Base-by-base conservation (phyloP, 2,329 filamentous ascomycete genomes). In the Xylaria digitata region DNA sequence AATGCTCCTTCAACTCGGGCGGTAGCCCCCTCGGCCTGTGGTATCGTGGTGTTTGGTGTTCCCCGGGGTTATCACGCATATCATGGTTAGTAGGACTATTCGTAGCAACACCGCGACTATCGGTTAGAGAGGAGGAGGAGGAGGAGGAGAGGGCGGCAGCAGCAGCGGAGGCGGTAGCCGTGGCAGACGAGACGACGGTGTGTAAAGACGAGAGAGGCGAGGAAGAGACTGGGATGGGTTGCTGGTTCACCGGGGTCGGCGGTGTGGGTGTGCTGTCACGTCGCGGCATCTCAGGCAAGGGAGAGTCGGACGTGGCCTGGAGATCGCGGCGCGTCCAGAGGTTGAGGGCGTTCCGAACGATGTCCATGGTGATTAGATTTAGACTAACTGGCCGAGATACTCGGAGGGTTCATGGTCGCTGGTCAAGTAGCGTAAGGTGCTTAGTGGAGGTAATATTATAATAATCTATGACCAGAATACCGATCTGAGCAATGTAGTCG, bases 1-100 rank as follows among this genome's bases (percentile, higher is more conserved):
- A 88, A 73, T 93, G 89, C 65, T 88, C 82, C 62, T 84, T 86
- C 19, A 94, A 79, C 72, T 91, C 88, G 65, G 84, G 87, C 0
- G 89, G 87, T 13, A 94, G 79, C 48, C 80, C 78, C 67, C 81
- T 83, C 6, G 85, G 83, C n/a, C 82, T 78, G 70, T 86, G 85
- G 78, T 89, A 91, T 4, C 74, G 75, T 54, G 73, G 55, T n/a
- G 34, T 11, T 2, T 45, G 50, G 7, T 58, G 15, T 8, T 21
- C 46, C 26, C 26, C 3, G 26, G 26, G 26, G 26, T 26, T 26
- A 17, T 59, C 48, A 13, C 48, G 9, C 7, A 9, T 8, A 45
- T 46, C 57, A 5, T 34, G 21, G 13, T 46, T 30, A 37, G 56
- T 11, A 8, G 50, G 53, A 43, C 30, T 17, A 1, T 40, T 26